Evolutionary conservation across 345 rosid species (phyloP), one percentile per base, ranked within the genome.

Genomic region (Populus ilicifolia): DNA sequence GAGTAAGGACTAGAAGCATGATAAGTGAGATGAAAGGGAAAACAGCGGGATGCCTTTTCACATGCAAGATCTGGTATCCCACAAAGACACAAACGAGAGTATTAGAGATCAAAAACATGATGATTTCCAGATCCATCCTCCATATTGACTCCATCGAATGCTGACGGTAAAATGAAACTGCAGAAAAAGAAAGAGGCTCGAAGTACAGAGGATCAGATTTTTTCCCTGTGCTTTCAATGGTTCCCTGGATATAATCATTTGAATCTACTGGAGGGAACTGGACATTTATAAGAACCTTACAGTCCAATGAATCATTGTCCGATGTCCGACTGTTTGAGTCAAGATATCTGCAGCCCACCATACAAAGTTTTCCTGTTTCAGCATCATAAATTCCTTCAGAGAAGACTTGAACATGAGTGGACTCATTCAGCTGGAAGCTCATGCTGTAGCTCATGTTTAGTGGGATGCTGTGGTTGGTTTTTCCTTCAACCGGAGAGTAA

Each of bases 321-420:
- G 43, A 5, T 64, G 3, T 52, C 18, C 39, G 68, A 64, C 16
- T 27, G 25, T 25, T 35, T 16, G 63, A 41, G 17, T 41, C 73
- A 2, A 44, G 50, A 48, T 5, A 5, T 71, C 44, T 74, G 78
- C 81, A 81, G 46, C 84, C 84, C 29, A 46, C 73, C 82, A 83
- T 46, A 7, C 85, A 83, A 44, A 79, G 52, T 29, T 18, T 30
- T 76, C 85, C 85, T 68, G 82, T 83, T 72, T 76, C 75, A 67
- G 71, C 66, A 67, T 83, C 62, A 50, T 83, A 83, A 64, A 69
- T 70, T 17, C 85, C 85, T 72, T 85, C 88, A 13, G 86, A 83
- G 39, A 38, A 67, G 66, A 85, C 71, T 23, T 50, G 18, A 20
- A 76, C 41, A 13, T 3, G 1, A 0, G 80, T 48, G 27, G 84